Percentiles rank a stretch among this genome's conserved stretches.
phyloP scores from a whole-genome alignment of 129 eudicot genomes.

The Oenanthe sinensis region DNA sequence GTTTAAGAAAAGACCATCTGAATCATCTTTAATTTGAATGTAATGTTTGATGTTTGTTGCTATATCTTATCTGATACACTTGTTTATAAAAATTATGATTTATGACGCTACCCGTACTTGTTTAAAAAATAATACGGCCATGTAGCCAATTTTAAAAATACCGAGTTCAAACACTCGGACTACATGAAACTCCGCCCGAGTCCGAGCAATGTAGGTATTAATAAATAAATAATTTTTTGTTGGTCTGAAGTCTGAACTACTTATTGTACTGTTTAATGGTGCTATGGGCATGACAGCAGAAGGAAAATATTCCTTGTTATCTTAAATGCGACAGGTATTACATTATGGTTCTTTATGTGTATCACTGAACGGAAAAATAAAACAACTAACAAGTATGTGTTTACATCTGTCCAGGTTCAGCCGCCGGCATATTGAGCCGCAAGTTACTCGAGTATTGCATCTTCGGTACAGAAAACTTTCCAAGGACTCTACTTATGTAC shows the following conservation, averaged over 20 bases:
- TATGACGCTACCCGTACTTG: neutral
- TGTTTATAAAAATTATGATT: neutral
- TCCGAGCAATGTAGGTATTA: too few relatives aligned
- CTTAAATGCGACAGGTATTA: neutral
- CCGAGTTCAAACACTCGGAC: too few relatives aligned
- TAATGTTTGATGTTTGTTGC: too few relatives aligned
- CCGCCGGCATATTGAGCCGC: conserved; percentile 61
- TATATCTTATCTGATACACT: neutral
- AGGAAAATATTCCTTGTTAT: neutral
- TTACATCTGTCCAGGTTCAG: conserved; percentile 50
- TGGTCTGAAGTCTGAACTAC: neutral
- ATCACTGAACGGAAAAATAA: neutral
- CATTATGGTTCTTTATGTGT: neutral
- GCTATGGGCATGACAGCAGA: neutral
- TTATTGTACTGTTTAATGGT: neutral
- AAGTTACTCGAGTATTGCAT: conserved; percentile 71
- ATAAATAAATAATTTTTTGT: neutral
- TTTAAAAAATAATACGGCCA: neutral
- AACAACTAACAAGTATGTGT: conserved; percentile 4
- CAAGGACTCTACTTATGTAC: conserved; percentile 85
- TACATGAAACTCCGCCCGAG: too few relatives aligned
- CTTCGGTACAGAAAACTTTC: conserved; percentile 77
- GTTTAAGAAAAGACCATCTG: neutral
- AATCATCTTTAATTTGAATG: too few relatives aligned
- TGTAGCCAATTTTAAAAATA: neutral